Base-by-base conservation (phyloP, 139 green algal species). In the Pleodorina starrii region DNA sequence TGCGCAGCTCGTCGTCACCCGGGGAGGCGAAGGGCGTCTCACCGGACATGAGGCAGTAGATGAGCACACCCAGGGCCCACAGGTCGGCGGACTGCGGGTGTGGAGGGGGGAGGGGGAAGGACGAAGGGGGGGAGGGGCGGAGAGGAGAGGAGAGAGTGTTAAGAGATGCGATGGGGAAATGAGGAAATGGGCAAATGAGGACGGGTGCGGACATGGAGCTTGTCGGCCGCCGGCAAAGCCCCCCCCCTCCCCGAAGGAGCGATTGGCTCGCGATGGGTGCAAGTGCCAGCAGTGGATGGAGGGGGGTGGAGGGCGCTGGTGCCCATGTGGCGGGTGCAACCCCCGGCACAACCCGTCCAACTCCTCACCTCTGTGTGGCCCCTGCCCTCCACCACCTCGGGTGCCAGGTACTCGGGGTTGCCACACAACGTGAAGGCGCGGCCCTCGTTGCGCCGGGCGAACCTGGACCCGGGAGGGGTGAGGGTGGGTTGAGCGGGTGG, bases 391-490 rank as follows among this genome's bases (percentile, higher is more conserved):
- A 97, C 84, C 42, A 97, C 88, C 84, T 97, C 95, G 4, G 95
- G 95, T 1, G 93, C 91, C 42, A 96, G 88, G 82, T 93, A 97
- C 82, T 97, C 94, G 6, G 95, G 96, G 60, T 92, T 81, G 19
- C 96, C 96, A 43, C 96, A 98, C 38, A 98, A 73, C 38, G 95
- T 98, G 90, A 93, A 97, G 7, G 95, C 95, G 85, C 94, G 94
- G 19, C 91, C 91, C 46, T 94, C 88, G 63, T 89, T 89, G 48
- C 83, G 79, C 40, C 94, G 94, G 0, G 94, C 92, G 92, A 97
- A 97, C 36, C 79, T 85, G 78, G 21, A 66, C 5, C 25, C 50
- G 10, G 69, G 25, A 74, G 6, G 63, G n/a, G 63, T 42, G 23
- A 57, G 42, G 5, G 72, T 38, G 42, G 36, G 12, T 29, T 69